Conservation (phyloP, 306 rosid species). For the Quercus dentata region DNA sequence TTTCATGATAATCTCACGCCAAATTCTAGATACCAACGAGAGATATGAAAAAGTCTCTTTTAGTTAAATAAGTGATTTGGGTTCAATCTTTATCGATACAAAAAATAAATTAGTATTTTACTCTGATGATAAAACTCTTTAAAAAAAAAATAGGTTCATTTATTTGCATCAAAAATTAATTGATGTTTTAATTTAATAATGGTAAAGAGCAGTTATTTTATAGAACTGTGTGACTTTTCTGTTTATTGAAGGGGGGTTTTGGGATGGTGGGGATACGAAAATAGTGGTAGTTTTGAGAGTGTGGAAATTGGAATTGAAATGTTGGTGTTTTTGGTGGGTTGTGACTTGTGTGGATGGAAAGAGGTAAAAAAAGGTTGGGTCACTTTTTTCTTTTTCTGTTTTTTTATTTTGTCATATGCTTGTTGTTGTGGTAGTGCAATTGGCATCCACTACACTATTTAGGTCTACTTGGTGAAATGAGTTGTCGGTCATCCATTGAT, state of each 20-base stretch:
- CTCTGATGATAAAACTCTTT: rapidly evolving
- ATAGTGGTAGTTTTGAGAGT: no score
- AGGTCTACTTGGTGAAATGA: not conserved
- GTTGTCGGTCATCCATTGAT: not conserved
- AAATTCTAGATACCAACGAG: no score
- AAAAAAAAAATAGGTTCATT: no score
- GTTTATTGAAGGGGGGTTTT: no score
- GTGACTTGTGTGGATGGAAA: not conserved
- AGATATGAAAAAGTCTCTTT: rapidly evolving
- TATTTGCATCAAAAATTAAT: no score
- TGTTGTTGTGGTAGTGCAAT: not conserved
- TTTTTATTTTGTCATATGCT: no score
- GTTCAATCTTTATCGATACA: rapidly evolving
- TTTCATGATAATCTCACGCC: no score
- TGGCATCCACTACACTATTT: not conserved
- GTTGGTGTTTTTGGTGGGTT: not conserved
- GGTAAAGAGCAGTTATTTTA: no score
- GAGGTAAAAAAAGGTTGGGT: not conserved
- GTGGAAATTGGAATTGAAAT: not conserved
- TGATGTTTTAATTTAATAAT: no score
- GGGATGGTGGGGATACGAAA: no score
- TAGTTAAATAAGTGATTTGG: rapidly evolving
- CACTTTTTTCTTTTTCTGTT: no score
- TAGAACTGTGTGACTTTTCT: no score
- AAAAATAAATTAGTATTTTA: rapidly evolving